Base-by-base conservation (phyloP, 371 early-diverging fungal species). In the Smittium mucronatum region DNA sequence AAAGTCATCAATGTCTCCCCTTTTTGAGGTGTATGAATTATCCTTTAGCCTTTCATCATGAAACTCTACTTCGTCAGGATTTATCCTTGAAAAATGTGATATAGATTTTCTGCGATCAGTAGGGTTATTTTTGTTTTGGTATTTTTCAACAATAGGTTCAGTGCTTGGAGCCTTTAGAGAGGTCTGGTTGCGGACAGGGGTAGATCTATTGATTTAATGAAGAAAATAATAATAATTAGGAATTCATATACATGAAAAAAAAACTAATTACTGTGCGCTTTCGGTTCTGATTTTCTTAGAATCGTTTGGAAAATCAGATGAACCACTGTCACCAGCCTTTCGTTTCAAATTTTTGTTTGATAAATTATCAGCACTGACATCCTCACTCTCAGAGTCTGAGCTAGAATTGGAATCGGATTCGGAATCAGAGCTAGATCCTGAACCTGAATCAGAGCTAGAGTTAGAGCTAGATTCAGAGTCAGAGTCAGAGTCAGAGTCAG, bases 51-150 rank as follows among this genome's bases (percentile, higher is more conserved):
- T 76, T 0, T 91, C 88, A 74, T 92, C 88, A 1, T 77, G 70
- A 72, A 92, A 94, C 21, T 81, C 83, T 1, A 95, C 92, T 70
- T 94, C 89, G 70, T 91, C 89, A 15, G 85, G 83, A 57, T 83
- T 83, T 31, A 95, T 87, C 57, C 95, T 85, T 77, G 87, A 88
- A 79, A 96, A 94, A 2, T 87, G 90, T 34, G 81, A 81, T 34
- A 84, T 84, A 59, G 83, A 84, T 29, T 73, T 75, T 69, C 75
- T 78, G 28, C 70, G 68, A n/a, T n/a, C n/a, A n/a, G n/a, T n/a
- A n/a, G n/a, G n/a, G 2, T 63, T 29, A 28, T 60, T 28, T 34
- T 66, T 11, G 31, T 68, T 32, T 66, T 34, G 70, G n/a, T n/a
- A n/a, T n/a, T n/a, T n/a, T n/a, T n/a, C n/a, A n/a, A n/a, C n/a